A percentile compares a stretch with the other conserved stretches of the same genome.
These are phyloP conservation scores for Eucalyptus caleyi DNA, from an alignment of 345 rosid species.

Conservation along the genomic window DNA sequence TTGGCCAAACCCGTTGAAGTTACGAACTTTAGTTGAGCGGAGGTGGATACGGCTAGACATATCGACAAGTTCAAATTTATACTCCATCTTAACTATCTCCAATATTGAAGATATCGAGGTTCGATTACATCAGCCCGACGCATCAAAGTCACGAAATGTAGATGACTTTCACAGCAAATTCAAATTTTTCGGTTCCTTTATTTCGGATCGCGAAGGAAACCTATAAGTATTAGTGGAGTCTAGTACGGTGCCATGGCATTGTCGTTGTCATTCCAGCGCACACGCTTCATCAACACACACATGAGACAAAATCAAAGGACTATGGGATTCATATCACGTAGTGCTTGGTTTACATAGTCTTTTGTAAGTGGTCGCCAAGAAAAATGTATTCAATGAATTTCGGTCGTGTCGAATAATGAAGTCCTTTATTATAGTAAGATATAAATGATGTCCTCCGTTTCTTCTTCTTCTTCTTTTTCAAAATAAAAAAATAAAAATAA, in stretches of 20 bases:
- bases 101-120: background rate
- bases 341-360: background rate
- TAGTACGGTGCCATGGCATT: background rate
- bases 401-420: background rate
- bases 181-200: background rate
- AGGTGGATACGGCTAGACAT: background rate
- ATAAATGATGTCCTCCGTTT: background rate
- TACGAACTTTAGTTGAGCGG: background rate
- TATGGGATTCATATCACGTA: background rate
- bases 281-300: background rate
- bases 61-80: background rate
- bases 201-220: background rate
- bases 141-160: too few relatives aligned
- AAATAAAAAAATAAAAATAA: background rate
- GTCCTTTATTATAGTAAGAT: background rate
- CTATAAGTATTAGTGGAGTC: background rate
- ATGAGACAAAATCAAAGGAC: background rate
- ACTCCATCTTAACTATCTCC: background rate
- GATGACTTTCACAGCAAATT: background rate
- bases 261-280: background rate
- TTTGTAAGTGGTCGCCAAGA: background rate
- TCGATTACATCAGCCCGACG: background rate
- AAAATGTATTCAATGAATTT: background rate
- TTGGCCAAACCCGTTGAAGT: background rate
- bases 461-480: rapidly evolving